These are phyloP conservation scores for Anastatica hierochuntica DNA, from an alignment of 345 rosid species.

Conservation along the genomic window DNA sequence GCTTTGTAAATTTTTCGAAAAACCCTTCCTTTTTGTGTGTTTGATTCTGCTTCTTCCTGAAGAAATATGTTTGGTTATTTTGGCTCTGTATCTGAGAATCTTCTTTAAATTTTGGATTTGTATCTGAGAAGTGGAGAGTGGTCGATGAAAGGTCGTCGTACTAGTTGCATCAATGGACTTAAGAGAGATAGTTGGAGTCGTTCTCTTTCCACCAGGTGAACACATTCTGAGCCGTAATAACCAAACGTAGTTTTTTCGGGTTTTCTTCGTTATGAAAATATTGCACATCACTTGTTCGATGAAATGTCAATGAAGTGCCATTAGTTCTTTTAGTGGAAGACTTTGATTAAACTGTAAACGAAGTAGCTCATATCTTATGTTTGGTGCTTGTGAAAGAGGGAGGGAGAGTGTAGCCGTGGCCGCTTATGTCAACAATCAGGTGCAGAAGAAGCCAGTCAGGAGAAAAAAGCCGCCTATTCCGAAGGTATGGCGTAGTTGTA, in stretches of 20 bases:
- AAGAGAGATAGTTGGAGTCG: constrained; percentile 89
- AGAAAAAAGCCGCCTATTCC: constrained; percentile 63
- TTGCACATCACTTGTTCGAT: constrained; percentile 1
- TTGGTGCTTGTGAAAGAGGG: constrained; percentile 47
- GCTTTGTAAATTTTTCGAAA: constrained; percentile 20
- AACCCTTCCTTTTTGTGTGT: not conserved
- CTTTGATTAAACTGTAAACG: not conserved
- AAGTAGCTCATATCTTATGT: not conserved
- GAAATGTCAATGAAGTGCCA: not conserved
- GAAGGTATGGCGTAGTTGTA: constrained; percentile 30
- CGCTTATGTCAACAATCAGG: constrained; percentile 38
- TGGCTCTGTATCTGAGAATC: not conserved
- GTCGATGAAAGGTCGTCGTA: constrained; percentile 27
- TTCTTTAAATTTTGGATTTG: not conserved
- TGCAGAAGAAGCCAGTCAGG: constrained; percentile 47
- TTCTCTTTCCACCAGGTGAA: constrained; percentile 88
- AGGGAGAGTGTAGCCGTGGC: constrained; percentile 74
- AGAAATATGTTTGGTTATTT: not conserved
- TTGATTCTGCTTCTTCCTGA: not conserved
- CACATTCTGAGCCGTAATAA: not conserved
- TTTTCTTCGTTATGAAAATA: not conserved
- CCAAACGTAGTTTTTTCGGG: not conserved
- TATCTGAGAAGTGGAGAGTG: constrained; percentile 18
- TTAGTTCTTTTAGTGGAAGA: not conserved
- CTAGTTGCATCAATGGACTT: constrained; percentile 37